A percentile compares a stretch with the other conserved stretches of the same genome.
phyloP scores from a whole-genome alignment of 345 rosid species.

The Rhodamnia argentea region DNA sequence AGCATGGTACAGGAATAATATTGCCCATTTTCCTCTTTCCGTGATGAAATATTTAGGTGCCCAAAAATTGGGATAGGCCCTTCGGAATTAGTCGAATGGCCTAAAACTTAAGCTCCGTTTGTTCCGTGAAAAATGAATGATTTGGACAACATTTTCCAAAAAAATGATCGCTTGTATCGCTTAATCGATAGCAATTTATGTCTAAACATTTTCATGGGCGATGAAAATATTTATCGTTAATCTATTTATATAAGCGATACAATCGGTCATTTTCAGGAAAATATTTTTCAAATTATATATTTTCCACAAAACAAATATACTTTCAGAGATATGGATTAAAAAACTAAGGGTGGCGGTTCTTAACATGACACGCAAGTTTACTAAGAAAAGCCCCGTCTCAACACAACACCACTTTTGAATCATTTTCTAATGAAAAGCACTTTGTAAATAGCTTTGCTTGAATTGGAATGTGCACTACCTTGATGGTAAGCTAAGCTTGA shows the following conservation, averaged over 20 bases:
- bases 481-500: background rate
- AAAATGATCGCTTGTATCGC: too few species aligned
- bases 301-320: too few species aligned
- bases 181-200: too few species aligned
- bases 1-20: background rate
- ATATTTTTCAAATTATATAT: too few species aligned
- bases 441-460: background rate
- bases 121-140: too few species aligned
- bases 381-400: background rate
- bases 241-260: too few species aligned
- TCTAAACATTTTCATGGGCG: too few species aligned
- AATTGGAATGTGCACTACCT: background rate
- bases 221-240: too few species aligned
- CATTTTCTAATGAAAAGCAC: background rate
- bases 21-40: background rate
- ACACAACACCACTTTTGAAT: background rate
- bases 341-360: background rate
- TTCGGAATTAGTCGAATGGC: background rate
- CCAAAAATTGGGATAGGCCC: background rate
- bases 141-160: too few species aligned
- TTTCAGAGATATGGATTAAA: background rate
- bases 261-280: too few species aligned
- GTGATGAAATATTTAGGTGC: background rate
- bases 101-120: background rate
- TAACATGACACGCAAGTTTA: background rate